These are phyloP conservation scores for Colletotrichum scovillei DNA, from an alignment of 2,329 filamentous ascomycete species.

Conservation along the genomic window DNA sequence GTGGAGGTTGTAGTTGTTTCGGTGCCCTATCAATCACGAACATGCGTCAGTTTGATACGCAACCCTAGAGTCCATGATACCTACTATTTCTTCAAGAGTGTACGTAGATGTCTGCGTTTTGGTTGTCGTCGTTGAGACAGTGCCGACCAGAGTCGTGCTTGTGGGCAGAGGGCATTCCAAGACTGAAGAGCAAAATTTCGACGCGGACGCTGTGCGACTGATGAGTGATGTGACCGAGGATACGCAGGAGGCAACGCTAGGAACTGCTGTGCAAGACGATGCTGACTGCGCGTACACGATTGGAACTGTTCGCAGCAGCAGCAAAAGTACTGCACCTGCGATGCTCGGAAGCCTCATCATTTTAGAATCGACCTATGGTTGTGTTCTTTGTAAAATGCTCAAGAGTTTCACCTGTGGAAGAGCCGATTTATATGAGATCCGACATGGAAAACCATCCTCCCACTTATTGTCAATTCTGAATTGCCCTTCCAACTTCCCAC, in stretches of 20 bases:
- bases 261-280: neutral
- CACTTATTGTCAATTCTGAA: neutral
- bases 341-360: too few species aligned
- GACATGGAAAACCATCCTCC: neutral
- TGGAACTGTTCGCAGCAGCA: neutral
- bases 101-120: neutral
- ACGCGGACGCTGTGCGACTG: neutral
- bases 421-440: neutral
- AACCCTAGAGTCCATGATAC: neutral
- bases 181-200: slow-evolving; percentile 3
- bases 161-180: neutral
- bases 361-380: too few species aligned
- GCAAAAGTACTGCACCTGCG: neutral
- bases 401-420: neutral
- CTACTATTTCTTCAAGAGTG: neutral
- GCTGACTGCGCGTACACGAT: neutral
- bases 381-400: too few species aligned
- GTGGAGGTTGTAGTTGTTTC: neutral
- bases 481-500: neutral
- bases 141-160: neutral
- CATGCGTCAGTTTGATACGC: neutral
- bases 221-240: neutral
- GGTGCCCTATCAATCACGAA: neutral
- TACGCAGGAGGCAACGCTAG: neutral
- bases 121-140: neutral